Conservation (phyloP, 768 basidiomycete species). For the Termitomyces sp. region DNA sequence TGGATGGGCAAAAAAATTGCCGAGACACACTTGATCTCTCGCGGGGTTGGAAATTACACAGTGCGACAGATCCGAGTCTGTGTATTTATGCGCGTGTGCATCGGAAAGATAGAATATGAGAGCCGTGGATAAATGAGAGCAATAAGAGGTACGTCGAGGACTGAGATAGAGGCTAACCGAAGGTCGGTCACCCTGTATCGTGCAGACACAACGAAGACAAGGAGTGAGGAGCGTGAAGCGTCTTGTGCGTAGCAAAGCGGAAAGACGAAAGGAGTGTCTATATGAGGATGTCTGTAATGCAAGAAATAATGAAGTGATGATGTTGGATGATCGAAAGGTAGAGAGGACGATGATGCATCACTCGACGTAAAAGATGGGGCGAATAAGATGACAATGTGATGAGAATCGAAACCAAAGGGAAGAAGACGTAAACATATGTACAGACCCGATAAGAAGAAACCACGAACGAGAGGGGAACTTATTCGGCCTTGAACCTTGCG, state of each 20-base stretch:
- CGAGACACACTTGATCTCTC: too few relatives aligned
- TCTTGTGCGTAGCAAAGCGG: neutral
- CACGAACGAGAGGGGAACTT: conserved; percentile 4
- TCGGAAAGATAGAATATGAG: neutral
- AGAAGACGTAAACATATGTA: neutral
- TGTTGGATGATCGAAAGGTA: neutral
- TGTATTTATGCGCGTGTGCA: neutral
- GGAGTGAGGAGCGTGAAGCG: conserved; percentile 10
- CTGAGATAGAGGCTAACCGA: neutral
- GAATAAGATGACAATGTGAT: neutral
- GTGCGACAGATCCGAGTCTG: neutral
- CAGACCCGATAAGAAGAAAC: too few relatives aligned
- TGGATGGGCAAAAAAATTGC: too few relatives aligned
- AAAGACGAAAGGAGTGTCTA: conserved; percentile 10
- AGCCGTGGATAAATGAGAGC: conserved; percentile 5
- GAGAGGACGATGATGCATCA: too few relatives aligned
- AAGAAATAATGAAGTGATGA: too few relatives aligned
- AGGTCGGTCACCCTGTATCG: neutral
- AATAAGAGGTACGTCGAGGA: neutral
- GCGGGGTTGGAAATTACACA: neutral
- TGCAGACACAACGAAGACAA: neutral
- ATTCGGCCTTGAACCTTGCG: conserved; percentile 34
- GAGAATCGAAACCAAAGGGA: neutral
- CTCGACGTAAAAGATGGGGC: neutral
- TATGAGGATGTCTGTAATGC: neutral